phyloP scores from a whole-genome alignment of 148 eudicot species.

The Vaccinium corymbosum region DNA sequence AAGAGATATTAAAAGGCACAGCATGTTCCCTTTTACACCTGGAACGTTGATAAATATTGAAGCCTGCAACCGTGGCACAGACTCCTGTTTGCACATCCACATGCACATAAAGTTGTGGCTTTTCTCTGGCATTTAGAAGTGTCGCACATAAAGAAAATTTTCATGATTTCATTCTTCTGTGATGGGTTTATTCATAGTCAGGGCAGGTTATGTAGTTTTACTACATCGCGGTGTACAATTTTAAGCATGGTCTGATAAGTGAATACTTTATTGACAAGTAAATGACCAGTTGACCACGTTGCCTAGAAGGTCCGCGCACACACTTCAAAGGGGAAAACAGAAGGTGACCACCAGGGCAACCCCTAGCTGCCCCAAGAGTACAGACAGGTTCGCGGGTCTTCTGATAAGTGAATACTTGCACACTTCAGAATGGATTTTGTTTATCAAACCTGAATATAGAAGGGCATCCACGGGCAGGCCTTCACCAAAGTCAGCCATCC shows the following conservation, averaged over 20 bases:
- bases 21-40: not conserved
- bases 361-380: not conserved
- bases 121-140: not conserved
- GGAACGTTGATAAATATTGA: not conserved
- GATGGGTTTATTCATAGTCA: not conserved
- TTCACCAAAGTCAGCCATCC: constrained; percentile 99
- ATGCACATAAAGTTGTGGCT: not conserved
- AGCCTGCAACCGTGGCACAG: not conserved
- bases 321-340: not conserved
- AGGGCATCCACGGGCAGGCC: constrained; percentile 88
- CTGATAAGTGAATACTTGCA: not conserved
- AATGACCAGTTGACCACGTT: not conserved
- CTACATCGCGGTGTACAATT: not conserved
- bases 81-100: not conserved
- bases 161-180: not conserved
- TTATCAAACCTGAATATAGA: constrained; percentile 72
- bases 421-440: not conserved
- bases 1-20: not conserved
- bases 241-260: not conserved
- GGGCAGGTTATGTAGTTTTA: not conserved
- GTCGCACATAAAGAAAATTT: not conserved
- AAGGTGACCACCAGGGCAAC: not conserved
- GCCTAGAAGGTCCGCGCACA: not conserved
- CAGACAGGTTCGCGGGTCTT: not conserved
- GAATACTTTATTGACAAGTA: not conserved